Evolutionary conservation across 1,139 yeast species (phyloP), one percentile per base, ranked within the genome.

Genomic region (Yamadazyma atmosphaerica): DNA sequence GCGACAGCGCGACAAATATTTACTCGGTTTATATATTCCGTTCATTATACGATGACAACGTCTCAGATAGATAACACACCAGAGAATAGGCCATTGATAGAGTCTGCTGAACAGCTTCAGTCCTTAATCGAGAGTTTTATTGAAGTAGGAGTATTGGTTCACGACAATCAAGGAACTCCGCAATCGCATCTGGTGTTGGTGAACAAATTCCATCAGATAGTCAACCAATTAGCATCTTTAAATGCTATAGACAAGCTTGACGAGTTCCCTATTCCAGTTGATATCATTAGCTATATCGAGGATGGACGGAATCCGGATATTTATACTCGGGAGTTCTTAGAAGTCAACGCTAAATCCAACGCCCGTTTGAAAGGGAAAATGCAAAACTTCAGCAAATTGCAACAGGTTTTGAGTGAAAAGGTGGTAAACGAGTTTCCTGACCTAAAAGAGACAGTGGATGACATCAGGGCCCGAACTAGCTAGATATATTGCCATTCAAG

Each of bases 281-380:
- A 87, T 54, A 89, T 87, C 12, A 65, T 87, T 6, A 81, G 83
- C 44, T 86, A 92, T 56, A 87, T 92, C 33, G 98, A 92, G 56
- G 95, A 89, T 53, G 98, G 98, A 2, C 72, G 98, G 49, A 92
- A 92, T 56, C 98, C 99, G 0, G 98, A 92, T 56, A 90, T 92
- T 34, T 92, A 92, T 60, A 89, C 98, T 0, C 74, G 98, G 56
- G 98, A 94, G 62, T 92, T 92, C 63, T 88, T 90, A 9, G 98
- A 92, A 59, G 87, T 92, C 32, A 85, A 92, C 15, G 83, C 90
- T 21, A 83, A 87, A 51, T 83, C 89, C 43, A 92, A 92, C 58
- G 97, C 95, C 53, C 79, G 84, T 47, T 71, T 92, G 43, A 79
- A 89, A 56, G 98, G 97, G 8, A 87, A 87, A 59, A 81, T 82